Conservation (phyloP, 1,284 basidiomycete genomes). For the Coriolopsis trogii region DNA sequence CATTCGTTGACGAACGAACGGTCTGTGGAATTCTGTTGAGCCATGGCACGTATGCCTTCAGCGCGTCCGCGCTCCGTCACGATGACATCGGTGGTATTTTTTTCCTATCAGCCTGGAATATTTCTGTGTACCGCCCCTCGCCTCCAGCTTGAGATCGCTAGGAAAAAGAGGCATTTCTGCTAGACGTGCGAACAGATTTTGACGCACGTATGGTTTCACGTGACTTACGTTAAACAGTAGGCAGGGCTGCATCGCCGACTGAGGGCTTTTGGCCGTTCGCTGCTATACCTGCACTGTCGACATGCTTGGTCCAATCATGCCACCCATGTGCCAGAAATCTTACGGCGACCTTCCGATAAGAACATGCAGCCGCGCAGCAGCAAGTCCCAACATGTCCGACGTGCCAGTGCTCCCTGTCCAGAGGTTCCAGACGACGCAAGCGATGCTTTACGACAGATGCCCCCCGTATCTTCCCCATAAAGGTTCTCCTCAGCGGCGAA, state of each 20-base stretch:
- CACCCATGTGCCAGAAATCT: slow-evolving; percentile 29
- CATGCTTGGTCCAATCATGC: slow-evolving; percentile 31
- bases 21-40: no score
- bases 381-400: neutral
- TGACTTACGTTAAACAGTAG: slow-evolving; percentile 7
- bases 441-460: slow-evolving; percentile 7
- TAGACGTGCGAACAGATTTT: slow-evolving; percentile 5
- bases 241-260: slow-evolving; percentile 17
- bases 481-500: neutral
- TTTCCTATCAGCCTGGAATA: no score
- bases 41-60: no score
- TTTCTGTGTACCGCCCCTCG: no score
- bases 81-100: no score
- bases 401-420: no score
- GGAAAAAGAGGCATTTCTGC: no score
- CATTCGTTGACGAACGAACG: no score
- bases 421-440: neutral
- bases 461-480: slow-evolving; percentile 13
- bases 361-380: slow-evolving; percentile 10
- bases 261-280: slow-evolving; percentile 43
- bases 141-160: no score
- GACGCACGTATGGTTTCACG: slow-evolving; percentile 20
- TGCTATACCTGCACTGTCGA: slow-evolving; percentile 15
- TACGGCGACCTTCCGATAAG: slow-evolving; percentile 23
- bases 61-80: no score